Base-by-base conservation (phyloP, 768 basidiomycete species). In the Pilatotrama ljubarskyi region DNA sequence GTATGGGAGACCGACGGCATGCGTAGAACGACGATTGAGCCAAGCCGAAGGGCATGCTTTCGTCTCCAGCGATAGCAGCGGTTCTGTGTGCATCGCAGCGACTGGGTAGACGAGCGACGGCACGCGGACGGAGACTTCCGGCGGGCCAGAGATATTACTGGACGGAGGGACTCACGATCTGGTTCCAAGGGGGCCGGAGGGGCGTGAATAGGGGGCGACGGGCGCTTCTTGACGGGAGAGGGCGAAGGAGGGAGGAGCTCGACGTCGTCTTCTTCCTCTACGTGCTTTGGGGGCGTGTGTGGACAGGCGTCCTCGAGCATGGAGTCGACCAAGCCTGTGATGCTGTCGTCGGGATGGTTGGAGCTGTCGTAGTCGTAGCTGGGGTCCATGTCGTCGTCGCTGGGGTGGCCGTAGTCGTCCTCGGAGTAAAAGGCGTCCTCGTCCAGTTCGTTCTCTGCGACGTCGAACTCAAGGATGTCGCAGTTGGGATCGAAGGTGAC, bases 391-490 rank as follows among this genome's bases (percentile, higher is more conserved):
- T 58, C 52, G 36, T 55, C 66, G 36, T 60, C 67, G 29, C 55
- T 55, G n/a, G 61, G 65, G 0, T 58, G 64, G 43, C 70, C 72
- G 37, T 72, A 68, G 24, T 69, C 70, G 18, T 76, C 77, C 25
- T 62, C 60, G 24, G 75, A 78, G 68, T 76, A 70, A 49, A 83
- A 83, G 2, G 80, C 75, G 57, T 82, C 76, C 51, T 77, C 77
- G 20, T 79, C 76, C 37, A 68, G 5, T 20, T 63, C 63, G 40
- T 77, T 78, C 51, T 89, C 82, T 13, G 83, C 88, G 18, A 80
- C 75, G 57, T 90, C 87, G 69, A 91, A 92, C 68, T 93, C 91
- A 29, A 93, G 72, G 11, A 95, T 91, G 61, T 94, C 91, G 64
- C 88, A 90, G 11, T 84, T 80, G 62, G 90, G 87, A 69, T 87